Evolutionary conservation across 345 rosid genomes (phyloP).

Genomic region (Luvunga scandens): DNA sequence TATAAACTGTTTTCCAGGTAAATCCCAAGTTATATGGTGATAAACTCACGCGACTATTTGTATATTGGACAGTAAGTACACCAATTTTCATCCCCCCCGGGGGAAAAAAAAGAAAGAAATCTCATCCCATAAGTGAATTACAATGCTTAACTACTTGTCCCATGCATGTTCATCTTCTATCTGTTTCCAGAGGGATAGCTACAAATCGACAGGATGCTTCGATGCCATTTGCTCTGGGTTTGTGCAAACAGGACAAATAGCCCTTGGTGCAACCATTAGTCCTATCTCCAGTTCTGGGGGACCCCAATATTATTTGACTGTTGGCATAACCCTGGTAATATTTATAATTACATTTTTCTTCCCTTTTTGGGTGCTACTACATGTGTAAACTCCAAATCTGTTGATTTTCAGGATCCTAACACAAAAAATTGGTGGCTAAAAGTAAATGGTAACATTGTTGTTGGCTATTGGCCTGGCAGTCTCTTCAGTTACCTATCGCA

Average conservation of each 20-base stretch:
- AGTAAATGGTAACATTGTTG: not conserved
- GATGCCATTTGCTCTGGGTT: conserved; percentile 47
- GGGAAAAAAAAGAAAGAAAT: not conserved
- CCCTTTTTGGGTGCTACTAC: not conserved
- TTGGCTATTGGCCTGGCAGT: conserved; percentile 48
- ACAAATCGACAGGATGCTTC: conserved; percentile 34
- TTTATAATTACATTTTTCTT: not conserved
- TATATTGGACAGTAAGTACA: conserved; percentile 24
- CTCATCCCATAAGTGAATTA: not conserved
- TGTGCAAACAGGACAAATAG: conserved; percentile 35
- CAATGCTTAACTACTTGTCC: not conserved
- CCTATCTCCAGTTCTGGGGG: conserved; percentile 1
- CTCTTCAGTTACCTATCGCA: conserved; percentile 25
- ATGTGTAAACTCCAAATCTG: not conserved
- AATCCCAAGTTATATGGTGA: conserved; percentile 30
- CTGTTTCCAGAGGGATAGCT: conserved; percentile 28
- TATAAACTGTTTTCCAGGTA: conserved; percentile 1
- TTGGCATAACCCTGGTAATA: conserved; percentile 28
- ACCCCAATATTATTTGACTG: conserved; percentile 22
- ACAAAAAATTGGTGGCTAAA: conserved; percentile 51
- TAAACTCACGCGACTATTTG: conserved; percentile 21
- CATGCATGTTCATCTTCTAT: not conserved
- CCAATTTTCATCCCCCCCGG: too few relatives aligned
- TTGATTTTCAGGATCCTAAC: conserved; percentile 36
- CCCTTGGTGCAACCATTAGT: conserved; percentile 30